Base-by-base conservation (phyloP, 2,329 filamentous ascomycete genomes). In the Aspergillus viridinutans region DNA sequence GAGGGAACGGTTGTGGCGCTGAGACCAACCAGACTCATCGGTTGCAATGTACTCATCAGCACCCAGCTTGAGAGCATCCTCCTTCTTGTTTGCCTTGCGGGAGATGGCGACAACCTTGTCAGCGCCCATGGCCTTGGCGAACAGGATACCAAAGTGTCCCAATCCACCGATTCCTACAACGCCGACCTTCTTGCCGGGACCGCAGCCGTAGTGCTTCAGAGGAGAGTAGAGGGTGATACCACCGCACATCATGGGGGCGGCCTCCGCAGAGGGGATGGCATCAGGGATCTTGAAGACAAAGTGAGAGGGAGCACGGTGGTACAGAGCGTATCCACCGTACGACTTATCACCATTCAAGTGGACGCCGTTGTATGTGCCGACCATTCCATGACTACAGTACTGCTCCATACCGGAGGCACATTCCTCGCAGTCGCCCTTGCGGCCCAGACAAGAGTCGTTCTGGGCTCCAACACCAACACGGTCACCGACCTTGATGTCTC, bases 271-370 rank as follows among this genome's bases (percentile, higher is more conserved):
- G 54, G 61, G 48, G 43, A 63, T 60, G 14, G 45, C 54, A 14
- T 60, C 57, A 32, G 61, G 61, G 38, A 63, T 79, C 2, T 83
- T 82, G 61, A 85, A 70, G 0, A 80, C 80, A 63, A 90, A 92
- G 65, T 81, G 80, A 8, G 74, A 76, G 2, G 79, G 79, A 1
- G 77, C 78, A 10, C 85, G 79, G 63, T 81, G 79, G 66, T 85
- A 81, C 47, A 80, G 72, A 3, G 81, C 78, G 61, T 85, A 85
- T n/a, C 85, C 89, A 12, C 89, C 89, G 63, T 89, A 87, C 1
- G 83, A 83, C 70, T 82, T 85, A 59, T 65, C 82, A 4, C 86
- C 85, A 62, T 86, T 78, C 57, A 64, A 1, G 52, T 64, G 68
- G 12, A 56, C 59, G 7, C 66, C 61, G 49, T 70, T 67, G 54